Evolutionary conservation across 1,284 basidiomycete species (phyloP).

Genomic region (Trametes sp.): DNA sequence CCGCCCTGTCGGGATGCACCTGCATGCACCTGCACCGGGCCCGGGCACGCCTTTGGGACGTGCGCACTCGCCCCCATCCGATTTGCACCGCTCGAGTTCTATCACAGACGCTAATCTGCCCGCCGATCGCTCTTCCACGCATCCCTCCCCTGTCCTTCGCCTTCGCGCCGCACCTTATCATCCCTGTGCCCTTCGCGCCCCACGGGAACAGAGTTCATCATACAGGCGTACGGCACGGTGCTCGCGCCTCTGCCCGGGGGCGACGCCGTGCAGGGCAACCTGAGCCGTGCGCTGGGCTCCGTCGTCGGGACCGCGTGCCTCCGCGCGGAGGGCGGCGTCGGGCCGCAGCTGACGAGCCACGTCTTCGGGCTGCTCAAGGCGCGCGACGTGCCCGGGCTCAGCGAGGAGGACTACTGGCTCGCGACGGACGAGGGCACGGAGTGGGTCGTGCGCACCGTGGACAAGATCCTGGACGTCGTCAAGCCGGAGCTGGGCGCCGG

Average conservation of each 20-base stretch:
- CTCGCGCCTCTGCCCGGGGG: slow-evolving; percentile 78
- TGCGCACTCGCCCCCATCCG: background rate
- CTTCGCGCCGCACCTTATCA: slow-evolving; percentile 1
- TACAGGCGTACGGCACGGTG: slow-evolving; percentile 90
- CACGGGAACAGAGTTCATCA: slow-evolving; percentile 79
- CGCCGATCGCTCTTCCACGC: slow-evolving; percentile 15
- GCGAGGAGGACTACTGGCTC: slow-evolving; percentile 86
- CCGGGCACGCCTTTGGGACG: background rate
- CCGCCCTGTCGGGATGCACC: slow-evolving; percentile 13
- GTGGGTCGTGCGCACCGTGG: slow-evolving; percentile 91
- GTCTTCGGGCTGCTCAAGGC: slow-evolving; percentile 94
- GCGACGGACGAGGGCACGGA: slow-evolving; percentile 89
- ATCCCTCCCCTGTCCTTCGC: background rate
- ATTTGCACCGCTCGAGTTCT: slow-evolving; percentile 14
- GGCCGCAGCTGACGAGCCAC: slow-evolving; percentile 91
- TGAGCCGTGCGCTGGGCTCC: slow-evolving; percentile 88
- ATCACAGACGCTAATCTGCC: slow-evolving; percentile 28
- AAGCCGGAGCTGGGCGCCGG: slow-evolving; percentile 49
- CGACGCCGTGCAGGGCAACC: slow-evolving; percentile 72
- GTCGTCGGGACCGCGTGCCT: slow-evolving; percentile 93
- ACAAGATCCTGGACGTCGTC: slow-evolving; percentile 80
- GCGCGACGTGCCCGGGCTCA: slow-evolving; percentile 62
- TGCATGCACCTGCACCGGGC: slow-evolving; percentile 10
- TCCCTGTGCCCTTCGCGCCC: background rate
- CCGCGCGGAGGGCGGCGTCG: slow-evolving; percentile 88